Percentiles rank a stretch among this genome's conserved stretches.
Conservation (phyloP, 2,329 filamentous ascomycete species). For the Calonectria multiphialidica region DNA sequence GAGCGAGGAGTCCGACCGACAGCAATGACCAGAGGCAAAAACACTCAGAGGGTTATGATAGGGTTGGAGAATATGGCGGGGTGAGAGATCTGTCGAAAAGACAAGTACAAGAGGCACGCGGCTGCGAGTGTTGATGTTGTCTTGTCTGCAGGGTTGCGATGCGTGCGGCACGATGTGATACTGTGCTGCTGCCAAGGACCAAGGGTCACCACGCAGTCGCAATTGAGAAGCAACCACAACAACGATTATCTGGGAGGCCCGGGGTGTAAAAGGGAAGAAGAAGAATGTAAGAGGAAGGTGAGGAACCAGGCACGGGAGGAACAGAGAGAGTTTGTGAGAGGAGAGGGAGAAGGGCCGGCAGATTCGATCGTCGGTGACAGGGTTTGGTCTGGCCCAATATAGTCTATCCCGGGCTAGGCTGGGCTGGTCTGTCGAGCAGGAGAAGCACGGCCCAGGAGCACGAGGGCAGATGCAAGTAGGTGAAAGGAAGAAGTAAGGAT, state of each 20-base stretch:
- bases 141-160: not conserved
- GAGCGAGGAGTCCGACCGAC: not conserved
- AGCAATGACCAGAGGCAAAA: not conserved
- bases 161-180: not conserved
- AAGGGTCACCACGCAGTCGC: not conserved
- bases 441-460: constrained; percentile 6
- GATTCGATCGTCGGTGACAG: constrained; percentile 21
- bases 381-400: constrained; percentile 7
- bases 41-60: not conserved
- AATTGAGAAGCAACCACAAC: constrained; percentile 10
- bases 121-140: not conserved
- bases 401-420: constrained; percentile 1
- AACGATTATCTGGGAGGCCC: not conserved
- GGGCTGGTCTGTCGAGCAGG: constrained; percentile 11
- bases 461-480: constrained; percentile 11
- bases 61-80: not conserved
- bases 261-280: not conserved
- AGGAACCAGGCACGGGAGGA: not conserved
- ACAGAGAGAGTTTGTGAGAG: not conserved
- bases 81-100: not conserved
- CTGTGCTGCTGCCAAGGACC: not conserved
- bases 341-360: not conserved
- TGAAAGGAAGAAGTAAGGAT: not conserved
- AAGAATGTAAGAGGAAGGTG: not conserved
- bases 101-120: not conserved